These are phyloP conservation scores for Lachnellula subtilissima DNA, from an alignment of 2,329 filamentous ascomycete species.

Conservation along the genomic window DNA sequence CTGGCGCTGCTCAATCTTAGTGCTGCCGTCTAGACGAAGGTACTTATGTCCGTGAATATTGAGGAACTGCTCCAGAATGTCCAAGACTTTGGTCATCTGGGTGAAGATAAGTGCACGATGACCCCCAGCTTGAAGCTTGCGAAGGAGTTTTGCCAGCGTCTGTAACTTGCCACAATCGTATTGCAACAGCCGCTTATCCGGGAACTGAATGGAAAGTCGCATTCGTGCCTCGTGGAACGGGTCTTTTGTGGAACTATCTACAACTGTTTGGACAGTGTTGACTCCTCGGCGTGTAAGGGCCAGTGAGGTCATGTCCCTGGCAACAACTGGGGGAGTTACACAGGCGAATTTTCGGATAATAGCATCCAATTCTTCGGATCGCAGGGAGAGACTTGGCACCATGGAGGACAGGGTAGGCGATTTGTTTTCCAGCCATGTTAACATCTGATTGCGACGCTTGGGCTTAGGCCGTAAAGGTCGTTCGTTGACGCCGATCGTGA, in stretches of 20 bases:
- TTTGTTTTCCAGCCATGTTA: conserved; percentile 71
- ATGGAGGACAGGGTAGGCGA: conserved; percentile 60
- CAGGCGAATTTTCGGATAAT: conserved; percentile 86
- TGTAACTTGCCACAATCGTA: conserved; percentile 98
- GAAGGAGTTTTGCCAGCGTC: conserved; percentile 77
- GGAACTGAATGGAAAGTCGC: conserved; percentile 91
- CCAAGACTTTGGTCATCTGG: conserved; percentile 97
- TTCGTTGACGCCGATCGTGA: conserved; percentile 59
- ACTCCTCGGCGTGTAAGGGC: conserved; percentile 58
- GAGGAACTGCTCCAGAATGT: conserved; percentile 95
- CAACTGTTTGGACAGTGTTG: conserved; percentile 50
- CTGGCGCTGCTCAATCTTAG: conserved; percentile 91
- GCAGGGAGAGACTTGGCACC: conserved; percentile 69
- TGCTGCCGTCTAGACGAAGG: conserved; percentile 90
- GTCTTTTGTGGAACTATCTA: conserved; percentile 60
- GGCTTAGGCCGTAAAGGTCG: conserved; percentile 58
- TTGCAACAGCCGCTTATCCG: conserved; percentile 90
- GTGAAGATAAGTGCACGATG: conserved; percentile 97
- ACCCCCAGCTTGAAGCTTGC: conserved; percentile 80
- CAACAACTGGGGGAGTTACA: conserved; percentile 83
- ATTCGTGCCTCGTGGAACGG: conserved; percentile 93
- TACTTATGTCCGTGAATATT: conserved; percentile 98
- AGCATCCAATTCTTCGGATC: conserved; percentile 67
- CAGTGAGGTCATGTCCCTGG: conserved; percentile 67
- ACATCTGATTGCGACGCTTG: conserved; percentile 54